Evolutionary conservation across 2,329 filamentous ascomycete species (phyloP).

Genomic region (Bipolaris zeicola): DNA sequence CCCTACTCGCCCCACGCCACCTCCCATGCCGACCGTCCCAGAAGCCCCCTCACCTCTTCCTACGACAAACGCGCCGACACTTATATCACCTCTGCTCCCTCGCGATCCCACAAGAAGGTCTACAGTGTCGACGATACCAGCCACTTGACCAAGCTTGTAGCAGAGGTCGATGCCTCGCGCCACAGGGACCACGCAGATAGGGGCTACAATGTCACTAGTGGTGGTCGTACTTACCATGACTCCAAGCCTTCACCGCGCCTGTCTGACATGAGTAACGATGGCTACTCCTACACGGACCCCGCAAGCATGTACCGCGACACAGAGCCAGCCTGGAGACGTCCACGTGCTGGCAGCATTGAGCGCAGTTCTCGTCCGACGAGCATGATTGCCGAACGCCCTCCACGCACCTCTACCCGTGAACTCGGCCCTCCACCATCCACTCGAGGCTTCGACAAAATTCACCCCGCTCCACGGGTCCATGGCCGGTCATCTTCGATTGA

Average conservation of each 20-base stretch:
- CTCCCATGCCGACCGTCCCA: conserved; percentile 39
- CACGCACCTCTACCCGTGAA: conserved; percentile 46
- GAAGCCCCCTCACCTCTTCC: conserved; percentile 50
- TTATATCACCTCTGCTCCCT: conserved; percentile 46
- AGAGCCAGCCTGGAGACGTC: conserved; percentile 55
- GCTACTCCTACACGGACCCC: conserved; percentile 57
- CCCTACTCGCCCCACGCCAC: conserved; percentile 32
- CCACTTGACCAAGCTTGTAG: conserved; percentile 44
- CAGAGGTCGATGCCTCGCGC: conserved; percentile 45
- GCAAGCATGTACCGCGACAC: conserved; percentile 58
- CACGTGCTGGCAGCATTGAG: conserved; percentile 54
- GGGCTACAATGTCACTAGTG: conserved; percentile 37
- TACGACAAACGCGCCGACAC: conserved; percentile 42
- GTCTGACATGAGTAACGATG: conserved; percentile 49
- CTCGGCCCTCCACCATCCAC: conserved; percentile 68
- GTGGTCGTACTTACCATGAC: conserved; percentile 38
- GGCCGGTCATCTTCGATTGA: conserved; percentile 42
- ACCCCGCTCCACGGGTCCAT: conserved; percentile 39
- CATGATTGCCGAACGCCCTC: conserved; percentile 49
- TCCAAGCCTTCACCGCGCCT: conserved; percentile 32
- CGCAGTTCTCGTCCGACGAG: conserved; percentile 53
- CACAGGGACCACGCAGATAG: conserved; percentile 32
- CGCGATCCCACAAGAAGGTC: conserved; percentile 52
- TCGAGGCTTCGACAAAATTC: conserved; percentile 72
- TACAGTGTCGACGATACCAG: conserved; percentile 56